Evolutionary conservation across 2,329 filamentous ascomycete genomes (phyloP).

Genomic region (Aureobasidium sp.): DNA sequence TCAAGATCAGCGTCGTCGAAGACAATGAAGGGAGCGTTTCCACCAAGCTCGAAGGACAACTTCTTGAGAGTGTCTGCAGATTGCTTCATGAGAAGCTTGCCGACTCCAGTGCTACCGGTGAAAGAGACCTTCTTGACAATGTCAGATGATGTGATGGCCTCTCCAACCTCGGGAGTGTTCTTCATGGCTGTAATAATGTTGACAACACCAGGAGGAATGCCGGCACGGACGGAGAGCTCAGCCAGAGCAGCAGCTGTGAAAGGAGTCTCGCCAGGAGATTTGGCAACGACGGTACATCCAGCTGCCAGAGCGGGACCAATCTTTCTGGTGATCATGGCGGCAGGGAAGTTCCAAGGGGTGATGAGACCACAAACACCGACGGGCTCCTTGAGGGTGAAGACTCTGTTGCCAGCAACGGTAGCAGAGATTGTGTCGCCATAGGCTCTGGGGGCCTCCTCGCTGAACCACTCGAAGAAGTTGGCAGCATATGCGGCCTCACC

Average conservation of each 20-base stretch:
- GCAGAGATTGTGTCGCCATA: slow-evolving; percentile 72
- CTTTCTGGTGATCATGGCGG: slow-evolving; percentile 38
- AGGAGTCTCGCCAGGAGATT: slow-evolving; percentile 86
- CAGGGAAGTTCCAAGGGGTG: slow-evolving; percentile 50
- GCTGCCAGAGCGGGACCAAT: slow-evolving; percentile 68
- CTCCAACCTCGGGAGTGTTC: slow-evolving; percentile 74
- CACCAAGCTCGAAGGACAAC: slow-evolving; percentile 83
- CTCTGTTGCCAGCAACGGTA: slow-evolving; percentile 62
- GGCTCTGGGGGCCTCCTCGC: slow-evolving; percentile 65
- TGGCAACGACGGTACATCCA: slow-evolving; percentile 91
- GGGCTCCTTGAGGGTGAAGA: slow-evolving; percentile 74
- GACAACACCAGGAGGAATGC: slow-evolving; percentile 82
- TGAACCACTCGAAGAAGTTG: slow-evolving; percentile 75
- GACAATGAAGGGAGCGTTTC: slow-evolving; percentile 93
- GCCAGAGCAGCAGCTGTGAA: slow-evolving; percentile 83
- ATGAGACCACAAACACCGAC: slow-evolving; percentile 78
- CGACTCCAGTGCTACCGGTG: slow-evolving; percentile 66
- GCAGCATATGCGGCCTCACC: slow-evolving; percentile 68
- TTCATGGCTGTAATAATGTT: slow-evolving; percentile 76
- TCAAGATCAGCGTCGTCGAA: slow-evolving; percentile 91
- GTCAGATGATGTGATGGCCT: slow-evolving; percentile 67
- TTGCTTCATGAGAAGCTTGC: slow-evolving; percentile 82
- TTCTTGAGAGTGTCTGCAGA: slow-evolving; percentile 77
- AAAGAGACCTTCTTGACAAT: slow-evolving; percentile 87
- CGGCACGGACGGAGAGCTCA: slow-evolving; percentile 78